Base-by-base conservation (phyloP, 768 basidiomycete species). In the Macrolepiota albuminosa region DNA sequence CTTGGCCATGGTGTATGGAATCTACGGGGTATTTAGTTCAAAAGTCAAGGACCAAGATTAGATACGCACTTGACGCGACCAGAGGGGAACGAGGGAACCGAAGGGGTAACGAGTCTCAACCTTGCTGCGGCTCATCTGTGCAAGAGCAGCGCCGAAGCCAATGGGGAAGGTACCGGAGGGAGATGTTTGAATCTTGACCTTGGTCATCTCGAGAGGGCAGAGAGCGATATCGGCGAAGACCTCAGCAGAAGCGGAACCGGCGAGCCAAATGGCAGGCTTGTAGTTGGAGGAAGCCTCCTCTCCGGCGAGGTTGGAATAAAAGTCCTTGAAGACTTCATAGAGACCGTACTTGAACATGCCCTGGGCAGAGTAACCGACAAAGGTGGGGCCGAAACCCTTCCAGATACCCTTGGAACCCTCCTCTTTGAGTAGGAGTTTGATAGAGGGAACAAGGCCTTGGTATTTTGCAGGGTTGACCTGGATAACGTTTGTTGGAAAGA, bases 331-430 rank as follows among this genome's bases (percentile, higher is more conserved):
- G 70, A 90, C 73, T 77, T 98, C 95, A 74, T 97, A 97, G 73
- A 95, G 91, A 79, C 95, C 95, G 74, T 93, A 97, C 78, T 98
- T 98, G 89, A 96, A 94, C 85, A 95, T 88, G 72, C 95, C 95
- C 78, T 97, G 95, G 68, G 94, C 83, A 9, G 93, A 92, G 81
- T 95, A 95, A 64, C 95, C 94, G 75, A 96, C 80, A 63, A 94
- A 80, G 61, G 95, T 98, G 56, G 95, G 95, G 40, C 91, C 91
- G 71, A 97, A 79, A 69, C 95, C 95, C 76, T 96, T 98, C 87
- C 94, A 90, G 75, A 97, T 85, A 74, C 93, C 95, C 42, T 74
- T 84, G 61, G 86, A 75, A 68, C 95, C 91, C 75, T 95, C 91
- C 72, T 93, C 91, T 45, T 83, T 84, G 57, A 89, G 56, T 69